phyloP scores from a whole-genome alignment of 208 protist genomes.

The Trypanosoma platydactyli region DNA sequence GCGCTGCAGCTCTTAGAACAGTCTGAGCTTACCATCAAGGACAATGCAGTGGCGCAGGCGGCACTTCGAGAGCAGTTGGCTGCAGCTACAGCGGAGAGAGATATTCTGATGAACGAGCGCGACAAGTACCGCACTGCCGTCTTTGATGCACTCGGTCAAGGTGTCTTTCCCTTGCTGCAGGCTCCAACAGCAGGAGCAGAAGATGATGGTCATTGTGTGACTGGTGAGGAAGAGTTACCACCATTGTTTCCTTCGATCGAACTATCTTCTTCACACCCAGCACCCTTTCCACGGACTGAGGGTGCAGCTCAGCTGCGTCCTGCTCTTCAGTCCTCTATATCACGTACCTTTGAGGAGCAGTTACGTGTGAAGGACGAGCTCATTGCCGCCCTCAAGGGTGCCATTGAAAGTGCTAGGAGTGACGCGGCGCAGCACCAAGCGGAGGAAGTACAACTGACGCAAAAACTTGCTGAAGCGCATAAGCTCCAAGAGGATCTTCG shows the following conservation, averaged over 20 bases:
- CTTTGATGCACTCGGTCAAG: constrained; percentile 47
- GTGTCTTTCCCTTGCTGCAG: background rate
- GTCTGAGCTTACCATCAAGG: constrained; percentile 61
- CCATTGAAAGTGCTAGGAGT: constrained; percentile 32
- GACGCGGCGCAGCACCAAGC: constrained; percentile 15
- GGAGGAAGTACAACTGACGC: background rate
- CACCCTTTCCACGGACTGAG: constrained; percentile 9
- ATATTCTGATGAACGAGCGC: constrained; percentile 63
- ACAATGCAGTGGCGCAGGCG: constrained; percentile 40
- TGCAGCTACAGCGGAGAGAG: constrained; percentile 48
- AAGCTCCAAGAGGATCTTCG: constrained; percentile 36
- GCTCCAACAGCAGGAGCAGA: constrained; percentile 17
- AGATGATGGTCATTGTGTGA: background rate
- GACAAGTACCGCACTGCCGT: constrained; percentile 80
- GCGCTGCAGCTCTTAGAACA: constrained; percentile 61
- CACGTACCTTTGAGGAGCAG: constrained; percentile 71
- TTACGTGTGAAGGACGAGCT: constrained; percentile 69
- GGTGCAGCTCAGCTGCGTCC: background rate
- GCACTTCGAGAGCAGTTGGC: constrained; percentile 64
- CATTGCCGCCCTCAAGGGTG: constrained; percentile 57
- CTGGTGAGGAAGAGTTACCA: background rate
- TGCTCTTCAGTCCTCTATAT: constrained; percentile 43
- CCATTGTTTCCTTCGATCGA: background rate
- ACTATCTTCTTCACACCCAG: background rate
- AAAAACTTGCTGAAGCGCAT: constrained; percentile 20